A percentile compares a stretch with the other conserved stretches of the same genome.
These are phyloP conservation scores for Claviceps sorghi DNA, from an alignment of 2,329 filamentous ascomycete species.

Conservation along the genomic window DNA sequence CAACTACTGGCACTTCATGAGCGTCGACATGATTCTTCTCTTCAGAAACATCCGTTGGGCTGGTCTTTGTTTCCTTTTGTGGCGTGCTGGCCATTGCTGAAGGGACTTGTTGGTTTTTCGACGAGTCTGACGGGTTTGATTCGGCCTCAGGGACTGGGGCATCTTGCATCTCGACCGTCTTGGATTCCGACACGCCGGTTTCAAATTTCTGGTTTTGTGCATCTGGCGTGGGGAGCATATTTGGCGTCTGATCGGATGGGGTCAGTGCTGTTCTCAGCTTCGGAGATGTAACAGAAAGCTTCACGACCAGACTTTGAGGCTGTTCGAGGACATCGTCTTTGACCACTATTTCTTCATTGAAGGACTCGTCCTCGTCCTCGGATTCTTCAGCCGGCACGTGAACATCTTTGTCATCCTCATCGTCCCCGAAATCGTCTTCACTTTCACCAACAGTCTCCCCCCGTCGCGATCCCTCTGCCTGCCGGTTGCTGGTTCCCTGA, in stretches of 20 bases:
- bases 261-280: slow-evolving; percentile 20
- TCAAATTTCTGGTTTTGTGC: slow-evolving; percentile 10
- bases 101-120: neutral
- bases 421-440: slow-evolving; percentile 62
- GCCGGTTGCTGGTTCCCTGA: slow-evolving; percentile 36
- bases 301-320: slow-evolving; percentile 56
- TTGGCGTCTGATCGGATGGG: slow-evolving; percentile 10
- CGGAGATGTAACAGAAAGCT: slow-evolving; percentile 41
- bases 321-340: slow-evolving; percentile 38
- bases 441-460: slow-evolving; percentile 49
- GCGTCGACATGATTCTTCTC: neutral
- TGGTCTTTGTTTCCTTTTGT: neutral
- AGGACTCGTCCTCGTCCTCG: slow-evolving; percentile 38
- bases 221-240: slow-evolving; percentile 11
- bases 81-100: neutral
- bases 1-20: slow-evolving; percentile 18
- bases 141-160: slow-evolving; percentile 5
- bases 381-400: slow-evolving; percentile 43
- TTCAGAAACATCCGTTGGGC: slow-evolving; percentile 8
- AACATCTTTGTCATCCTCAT: slow-evolving; percentile 55
- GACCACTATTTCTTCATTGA: slow-evolving; percentile 40
- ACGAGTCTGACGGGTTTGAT: neutral
- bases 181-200: slow-evolving; percentile 6
- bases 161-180: slow-evolving; percentile 15
- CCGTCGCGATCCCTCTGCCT: slow-evolving; percentile 18